phyloP scores from a whole-genome alignment of 1,284 basidiomycete species.

The Sporisorium iseilematis-ciliati region DNA sequence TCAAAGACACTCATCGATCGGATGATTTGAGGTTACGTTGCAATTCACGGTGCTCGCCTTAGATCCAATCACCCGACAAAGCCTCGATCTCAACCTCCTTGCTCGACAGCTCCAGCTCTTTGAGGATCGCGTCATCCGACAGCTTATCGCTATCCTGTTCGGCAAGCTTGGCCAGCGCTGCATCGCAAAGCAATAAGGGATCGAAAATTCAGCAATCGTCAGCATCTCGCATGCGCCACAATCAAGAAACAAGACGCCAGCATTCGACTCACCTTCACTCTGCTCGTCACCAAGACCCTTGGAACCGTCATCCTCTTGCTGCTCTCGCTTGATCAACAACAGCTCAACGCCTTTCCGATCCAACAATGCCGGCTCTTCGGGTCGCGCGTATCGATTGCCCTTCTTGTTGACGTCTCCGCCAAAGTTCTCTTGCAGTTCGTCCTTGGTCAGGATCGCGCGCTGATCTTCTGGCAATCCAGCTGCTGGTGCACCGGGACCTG shows the following conservation, averaged over 20 bases:
- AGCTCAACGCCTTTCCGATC: slow-evolving; percentile 58
- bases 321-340: slow-evolving; percentile 48
- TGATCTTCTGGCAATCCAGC: slow-evolving; percentile 44
- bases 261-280: slow-evolving; percentile 26
- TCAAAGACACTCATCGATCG: not conserved
- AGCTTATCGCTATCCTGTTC: slow-evolving; percentile 28
- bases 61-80: slow-evolving; percentile 56
- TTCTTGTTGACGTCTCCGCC: slow-evolving; percentile 50
- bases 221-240: not conserved
- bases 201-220: not conserved
- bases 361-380: slow-evolving; percentile 46
- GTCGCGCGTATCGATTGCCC: slow-evolving; percentile 54
- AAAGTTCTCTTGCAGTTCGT: slow-evolving; percentile 54
- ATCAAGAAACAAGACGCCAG: not conserved
- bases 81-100: slow-evolving; percentile 41
- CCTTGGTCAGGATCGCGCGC: slow-evolving; percentile 48
- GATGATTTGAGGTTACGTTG: not conserved
- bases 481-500: slow-evolving; percentile 42
- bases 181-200: not conserved
- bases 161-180: slow-evolving; percentile 33
- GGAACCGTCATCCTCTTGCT: slow-evolving; percentile 46
- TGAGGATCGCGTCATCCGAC: slow-evolving; percentile 42
- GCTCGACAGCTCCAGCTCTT: slow-evolving; percentile 42
- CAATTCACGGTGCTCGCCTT: not conserved
- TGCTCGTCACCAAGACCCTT: slow-evolving; percentile 52